phyloP scores from a whole-genome alignment of 2,329 filamentous ascomycete species.

The Neonectria faginata region DNA sequence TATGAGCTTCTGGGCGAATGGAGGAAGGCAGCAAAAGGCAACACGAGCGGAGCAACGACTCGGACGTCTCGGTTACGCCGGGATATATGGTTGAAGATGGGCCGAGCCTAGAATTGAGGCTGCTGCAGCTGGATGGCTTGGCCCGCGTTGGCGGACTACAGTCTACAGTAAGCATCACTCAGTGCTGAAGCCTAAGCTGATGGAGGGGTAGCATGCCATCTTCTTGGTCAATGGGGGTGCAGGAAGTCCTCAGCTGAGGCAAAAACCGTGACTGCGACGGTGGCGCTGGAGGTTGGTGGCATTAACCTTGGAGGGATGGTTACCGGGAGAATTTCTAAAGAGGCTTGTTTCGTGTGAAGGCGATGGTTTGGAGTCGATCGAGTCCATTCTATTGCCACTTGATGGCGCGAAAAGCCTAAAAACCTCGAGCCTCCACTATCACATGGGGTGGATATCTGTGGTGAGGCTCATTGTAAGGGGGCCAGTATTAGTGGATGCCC shows the following conservation, averaged over 20 bases:
- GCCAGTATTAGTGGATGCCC: neutral
- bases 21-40: neutral
- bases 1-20: neutral
- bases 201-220: neutral
- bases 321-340: neutral
- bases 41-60: neutral
- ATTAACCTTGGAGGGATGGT: slow-evolving; percentile 8
- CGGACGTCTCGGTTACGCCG: neutral
- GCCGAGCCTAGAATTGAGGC: slow-evolving; percentile 1
- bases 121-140: slow-evolving; percentile 3
- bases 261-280: too few relatives aligned
- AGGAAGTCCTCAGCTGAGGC: neutral
- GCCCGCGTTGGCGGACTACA: neutral
- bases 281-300: neutral
- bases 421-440: neutral
- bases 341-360: neutral
- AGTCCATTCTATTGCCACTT: neutral
- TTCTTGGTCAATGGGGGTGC: neutral
- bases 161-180: neutral
- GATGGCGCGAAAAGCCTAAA: neutral
- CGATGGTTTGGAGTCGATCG: neutral
- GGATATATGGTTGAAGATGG: neutral
- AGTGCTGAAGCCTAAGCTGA: neutral
- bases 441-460: neutral
- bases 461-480: slow-evolving; percentile 5